These are phyloP conservation scores for Phytopythium ostracodes DNA, from an alignment of 352 stramenopile genomes.

Conservation along the genomic window DNA sequence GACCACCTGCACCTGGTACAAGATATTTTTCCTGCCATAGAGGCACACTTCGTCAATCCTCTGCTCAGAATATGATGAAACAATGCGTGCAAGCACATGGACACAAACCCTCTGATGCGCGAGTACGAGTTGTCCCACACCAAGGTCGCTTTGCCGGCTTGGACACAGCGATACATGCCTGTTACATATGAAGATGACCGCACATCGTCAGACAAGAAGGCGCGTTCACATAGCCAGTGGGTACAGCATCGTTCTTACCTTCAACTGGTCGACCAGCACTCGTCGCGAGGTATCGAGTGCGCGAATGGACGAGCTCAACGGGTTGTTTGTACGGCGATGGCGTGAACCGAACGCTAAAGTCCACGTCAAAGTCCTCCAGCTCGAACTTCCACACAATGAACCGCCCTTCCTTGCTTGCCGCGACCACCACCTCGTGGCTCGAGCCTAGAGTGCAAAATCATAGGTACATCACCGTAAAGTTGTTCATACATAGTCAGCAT, in stretches of 20 bases:
- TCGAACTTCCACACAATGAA: constrained; percentile 86
- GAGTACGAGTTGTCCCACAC: constrained; percentile 86
- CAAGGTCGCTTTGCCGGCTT: constrained; percentile 50
- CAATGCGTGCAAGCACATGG: neutral
- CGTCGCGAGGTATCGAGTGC: constrained; percentile 53
- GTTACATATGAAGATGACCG: neutral
- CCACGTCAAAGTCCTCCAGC: constrained; percentile 75
- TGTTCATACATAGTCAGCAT: constrained; percentile 15
- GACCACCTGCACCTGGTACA: constrained; percentile 75
- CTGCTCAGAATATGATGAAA: no score
- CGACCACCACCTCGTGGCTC: constrained; percentile 52
- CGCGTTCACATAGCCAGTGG: no score
- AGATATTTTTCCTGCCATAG: constrained; percentile 55
- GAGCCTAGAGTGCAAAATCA: constrained; percentile 27
- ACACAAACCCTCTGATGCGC: constrained; percentile 51
- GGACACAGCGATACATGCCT: constrained; percentile 56
- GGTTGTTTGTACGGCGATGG: constrained; percentile 35
- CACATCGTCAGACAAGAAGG: neutral
- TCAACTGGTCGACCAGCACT: constrained; percentile 50
- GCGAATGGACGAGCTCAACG: constrained; percentile 53
- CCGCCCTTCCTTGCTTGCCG: constrained; percentile 32
- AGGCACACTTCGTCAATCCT: neutral
- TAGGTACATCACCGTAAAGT: neutral
- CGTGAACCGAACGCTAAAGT: constrained; percentile 66
- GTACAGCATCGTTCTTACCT: constrained; percentile 15